Percentiles rank a stretch among this genome's conserved stretches.
Conservation (phyloP, 495 filamentous ascomycete species). For the Aspergillus conjunctus region DNA sequence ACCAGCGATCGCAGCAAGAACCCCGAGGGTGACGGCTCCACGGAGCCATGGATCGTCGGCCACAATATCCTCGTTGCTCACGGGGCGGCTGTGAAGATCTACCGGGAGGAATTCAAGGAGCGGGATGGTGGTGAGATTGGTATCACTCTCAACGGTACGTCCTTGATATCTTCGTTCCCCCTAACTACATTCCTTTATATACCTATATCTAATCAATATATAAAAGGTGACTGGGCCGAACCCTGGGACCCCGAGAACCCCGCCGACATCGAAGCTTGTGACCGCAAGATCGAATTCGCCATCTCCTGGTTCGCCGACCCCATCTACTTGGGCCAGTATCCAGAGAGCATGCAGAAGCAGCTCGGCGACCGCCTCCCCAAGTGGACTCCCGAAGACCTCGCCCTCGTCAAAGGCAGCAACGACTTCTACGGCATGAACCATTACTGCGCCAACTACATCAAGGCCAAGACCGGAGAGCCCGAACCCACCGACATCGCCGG, state of each 20-base stretch:
- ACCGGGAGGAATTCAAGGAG: slow-evolving; percentile 53
- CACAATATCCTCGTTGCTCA: slow-evolving; percentile 54
- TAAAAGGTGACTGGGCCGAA: slow-evolving; percentile 62
- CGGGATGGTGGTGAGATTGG: slow-evolving; percentile 53
- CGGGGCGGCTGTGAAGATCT: slow-evolving; percentile 53
- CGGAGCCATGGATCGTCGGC: slow-evolving; percentile 55
- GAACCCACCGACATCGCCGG: slow-evolving; percentile 67
- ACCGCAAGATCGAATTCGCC: slow-evolving; percentile 56
- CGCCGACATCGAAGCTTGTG: slow-evolving; percentile 51
- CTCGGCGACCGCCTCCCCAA: slow-evolving; percentile 68
- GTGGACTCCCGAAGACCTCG: slow-evolving; percentile 65
- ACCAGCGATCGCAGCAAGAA: slow-evolving; percentile 53
- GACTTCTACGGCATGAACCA: slow-evolving; percentile 88
- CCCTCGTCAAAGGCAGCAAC: slow-evolving; percentile 71
- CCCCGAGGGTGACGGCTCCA: slow-evolving; percentile 49
- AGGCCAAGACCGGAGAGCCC: slow-evolving; percentile 61
- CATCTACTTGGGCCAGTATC: slow-evolving; percentile 75
- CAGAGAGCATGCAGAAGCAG: slow-evolving; percentile 73
- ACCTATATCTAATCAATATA: background rate
- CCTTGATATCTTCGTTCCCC: background rate
- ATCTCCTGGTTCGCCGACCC: slow-evolving; percentile 69
- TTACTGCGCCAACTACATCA: slow-evolving; percentile 82
- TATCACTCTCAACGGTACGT: slow-evolving; percentile 56
- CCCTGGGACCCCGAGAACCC: slow-evolving; percentile 55
- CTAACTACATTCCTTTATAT: background rate